Base-by-base conservation (phyloP, 2,329 filamentous ascomycete genomes). In the Colletotrichum sp. region DNA sequence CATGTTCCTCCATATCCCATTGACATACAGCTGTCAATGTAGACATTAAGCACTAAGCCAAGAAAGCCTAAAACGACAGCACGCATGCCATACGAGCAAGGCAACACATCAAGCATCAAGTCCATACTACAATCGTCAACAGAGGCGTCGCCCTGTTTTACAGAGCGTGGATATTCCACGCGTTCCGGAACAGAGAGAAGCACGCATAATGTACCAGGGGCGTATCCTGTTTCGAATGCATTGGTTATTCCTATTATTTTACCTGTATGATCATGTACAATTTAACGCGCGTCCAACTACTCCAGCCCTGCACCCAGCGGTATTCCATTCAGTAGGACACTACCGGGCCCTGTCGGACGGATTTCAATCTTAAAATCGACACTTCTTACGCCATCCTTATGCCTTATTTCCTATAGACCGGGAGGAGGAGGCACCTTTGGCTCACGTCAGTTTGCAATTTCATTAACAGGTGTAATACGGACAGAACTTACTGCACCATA, bases 401-500 rank as follows among this genome's bases (percentile, higher is more conserved):
- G 24, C 32, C 21, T 10, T 34, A 26, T 55, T 24, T 39, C 30
- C 81, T 80, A 91, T 62, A 91, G 85, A n/a, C 90, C 90, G 6
- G 90, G 90, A 15, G 90, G 90, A 71, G 90, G 90, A 36, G 90
- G 90, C 26, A 91, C 88, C 89, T 91, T 26, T 30, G n/a, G 5
- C n/a, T 8, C n/a, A 13, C 15, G 9, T 76, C 39, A 76, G 74
- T 34, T n/a, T 44, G 24, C 13, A 32, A 2, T 18, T 16, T 9
- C 12, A 13, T 21, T 57, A 1, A 16, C 21, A 32, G 9, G 9
- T 5, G 18, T 34, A 52, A 5, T 28, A 13, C 13, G 7, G 16
- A n/a, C n/a, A 57, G 15, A 18, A 87, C 92, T 80, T 90, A 94
- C 93, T 80, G 92, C 89, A 79, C 90, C 92, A 82, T 95, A 95